A percentile compares a stretch with the other conserved stretches of the same genome.
Evolutionary conservation across 441 rosid species (phyloP).

Genomic region (Erodium texanum): DNA sequence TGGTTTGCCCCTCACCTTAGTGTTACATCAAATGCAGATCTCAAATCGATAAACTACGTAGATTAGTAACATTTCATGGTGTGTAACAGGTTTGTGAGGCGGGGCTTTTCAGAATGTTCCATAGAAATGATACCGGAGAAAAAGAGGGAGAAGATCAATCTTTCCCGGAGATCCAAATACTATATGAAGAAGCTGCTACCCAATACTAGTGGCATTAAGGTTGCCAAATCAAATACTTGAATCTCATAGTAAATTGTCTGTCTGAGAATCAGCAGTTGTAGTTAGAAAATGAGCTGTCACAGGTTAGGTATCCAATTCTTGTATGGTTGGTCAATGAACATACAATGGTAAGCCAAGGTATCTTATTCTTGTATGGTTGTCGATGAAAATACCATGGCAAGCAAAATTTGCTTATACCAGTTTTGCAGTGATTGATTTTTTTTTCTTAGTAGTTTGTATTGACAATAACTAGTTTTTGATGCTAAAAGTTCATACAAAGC

Average conservation of each 20-base stretch:
- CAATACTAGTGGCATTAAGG: conserved; percentile 55
- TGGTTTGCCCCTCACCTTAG: conserved; percentile 36
- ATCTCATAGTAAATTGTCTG: not conserved
- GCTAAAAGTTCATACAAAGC: too few relatives aligned
- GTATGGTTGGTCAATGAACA: too few relatives aligned
- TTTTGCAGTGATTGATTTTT: too few relatives aligned
- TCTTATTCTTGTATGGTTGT: too few relatives aligned
- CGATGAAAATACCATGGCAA: too few relatives aligned
- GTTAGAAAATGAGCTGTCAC: too few relatives aligned
- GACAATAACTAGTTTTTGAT: too few relatives aligned
- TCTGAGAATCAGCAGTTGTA: not conserved
- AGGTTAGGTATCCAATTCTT: too few relatives aligned
- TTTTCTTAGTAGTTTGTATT: too few relatives aligned
- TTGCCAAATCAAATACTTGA: conserved; percentile 20
- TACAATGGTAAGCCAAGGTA: too few relatives aligned
- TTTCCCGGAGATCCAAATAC: conserved; percentile 70
- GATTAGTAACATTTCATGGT: not conserved
- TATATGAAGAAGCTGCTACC: conserved; percentile 72
- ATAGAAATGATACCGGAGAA: conserved; percentile 55
- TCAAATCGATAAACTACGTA: not conserved
- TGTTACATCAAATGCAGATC: too few relatives aligned
- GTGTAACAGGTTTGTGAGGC: conserved; percentile 59
- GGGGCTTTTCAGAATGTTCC: conserved; percentile 70
- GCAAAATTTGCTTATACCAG: too few relatives aligned
- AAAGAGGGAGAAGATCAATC: conserved; percentile 64